Evolutionary conservation across 2,329 filamentous ascomycete genomes (phyloP), one percentile per base, ranked within the genome.

Genomic region (Calonectria honghensis): DNA sequence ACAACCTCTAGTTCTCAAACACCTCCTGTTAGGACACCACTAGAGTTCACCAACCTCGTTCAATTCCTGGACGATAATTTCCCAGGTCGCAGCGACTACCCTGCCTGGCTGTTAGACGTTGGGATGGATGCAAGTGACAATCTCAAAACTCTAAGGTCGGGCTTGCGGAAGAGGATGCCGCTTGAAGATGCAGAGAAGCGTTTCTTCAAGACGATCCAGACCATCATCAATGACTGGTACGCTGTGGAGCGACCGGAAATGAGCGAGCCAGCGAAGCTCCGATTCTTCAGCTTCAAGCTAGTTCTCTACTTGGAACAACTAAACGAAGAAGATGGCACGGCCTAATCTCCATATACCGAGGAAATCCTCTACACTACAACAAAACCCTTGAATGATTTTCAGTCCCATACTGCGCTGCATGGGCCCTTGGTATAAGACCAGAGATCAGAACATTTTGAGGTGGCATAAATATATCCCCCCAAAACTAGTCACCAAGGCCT

Each of bases 221-320:
- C 24, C 35, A 70, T 54, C 48, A 64, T 70, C 20, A 27, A 24
- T 11, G 57, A 65, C 18, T 70, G 68, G 68, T 32, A 54, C 24
- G 35, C 32, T 5, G 24, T 64, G 6, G 32, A 13, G 20, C 45
- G 59, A n/a, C 20, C 67, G n/a, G 45, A 70, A 14, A 20, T 54
- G 6, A 41, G 27, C 13, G 68, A 52, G 48, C 32, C 7, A 24
- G 59, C 57, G 27, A 70, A 45, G 35, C 57, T 70, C 27, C 68
- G 48, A 32, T 70, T 64, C 48, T 50, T 64, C 13, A 32, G 35
- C 29, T 70, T 64, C 18, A 70, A 64, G 27, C 27, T 70, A 18
- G 52, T 4, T 27, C 57, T 64, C 20, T 35, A 31, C 24, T 32
- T 70, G 14, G 18, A 45, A 2, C 32, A 64, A 24, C 37, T 64